phyloP scores from a whole-genome alignment of 2,329 filamentous ascomycete genomes.

The Alternaria triticina region DNA sequence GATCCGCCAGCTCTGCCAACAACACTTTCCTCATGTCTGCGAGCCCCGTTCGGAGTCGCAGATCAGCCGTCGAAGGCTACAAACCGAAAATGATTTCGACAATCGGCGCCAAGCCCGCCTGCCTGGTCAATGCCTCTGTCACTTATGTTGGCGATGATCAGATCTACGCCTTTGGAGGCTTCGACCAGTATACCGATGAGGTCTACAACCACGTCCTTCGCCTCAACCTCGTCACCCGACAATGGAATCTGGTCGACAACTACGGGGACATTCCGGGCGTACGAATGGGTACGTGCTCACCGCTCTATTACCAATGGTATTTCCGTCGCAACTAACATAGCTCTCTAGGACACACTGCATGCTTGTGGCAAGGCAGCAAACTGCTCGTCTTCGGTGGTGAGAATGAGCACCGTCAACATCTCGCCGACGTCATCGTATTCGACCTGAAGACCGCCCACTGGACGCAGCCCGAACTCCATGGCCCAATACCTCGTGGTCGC shows the following conservation, averaged over 20 bases:
- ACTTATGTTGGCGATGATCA: conserved; percentile 98
- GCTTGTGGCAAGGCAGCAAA: conserved; percentile 90
- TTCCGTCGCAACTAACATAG: conserved; percentile 15
- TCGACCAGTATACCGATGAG: conserved; percentile 98
- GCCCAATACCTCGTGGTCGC: conserved; percentile 84
- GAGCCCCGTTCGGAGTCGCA: conserved; percentile 63
- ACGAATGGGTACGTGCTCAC: conserved; percentile 76
- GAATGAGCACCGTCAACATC: conserved; percentile 94
- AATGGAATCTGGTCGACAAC: conserved; percentile 97
- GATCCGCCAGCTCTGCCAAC: conserved; percentile 65
- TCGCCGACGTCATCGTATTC: conserved; percentile 95
- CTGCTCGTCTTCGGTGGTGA: conserved; percentile 97
- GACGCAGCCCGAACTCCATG: conserved; percentile 88
- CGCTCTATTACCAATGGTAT: neutral
- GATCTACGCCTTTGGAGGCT: conserved; percentile 97
- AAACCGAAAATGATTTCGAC: conserved; percentile 77
- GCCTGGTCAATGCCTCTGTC: conserved; percentile 95
- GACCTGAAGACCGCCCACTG: conserved; percentile 93
- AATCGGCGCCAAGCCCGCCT: conserved; percentile 75
- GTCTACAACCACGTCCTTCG: conserved; percentile 97
- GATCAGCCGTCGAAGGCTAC: conserved; percentile 72
- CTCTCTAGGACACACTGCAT: conserved; percentile 83
- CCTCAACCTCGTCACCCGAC: conserved; percentile 83
- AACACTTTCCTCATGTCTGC: conserved; percentile 90
- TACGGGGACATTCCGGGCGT: conserved; percentile 98